phyloP scores from a whole-genome alignment of 495 filamentous ascomycete genomes.

The Aspergillus leporis region DNA sequence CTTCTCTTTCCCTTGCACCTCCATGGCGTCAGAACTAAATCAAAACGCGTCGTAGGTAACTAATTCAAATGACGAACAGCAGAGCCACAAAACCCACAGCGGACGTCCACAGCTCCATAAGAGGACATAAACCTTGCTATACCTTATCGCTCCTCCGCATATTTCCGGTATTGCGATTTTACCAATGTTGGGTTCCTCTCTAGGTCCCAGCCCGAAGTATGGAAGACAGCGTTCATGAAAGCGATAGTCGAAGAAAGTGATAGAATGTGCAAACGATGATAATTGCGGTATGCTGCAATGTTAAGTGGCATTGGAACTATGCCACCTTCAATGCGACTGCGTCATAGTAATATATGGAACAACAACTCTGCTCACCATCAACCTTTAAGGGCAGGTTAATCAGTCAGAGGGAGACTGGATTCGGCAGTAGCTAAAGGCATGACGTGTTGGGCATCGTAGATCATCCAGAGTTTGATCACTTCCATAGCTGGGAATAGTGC shows the following conservation, averaged over 20 bases:
- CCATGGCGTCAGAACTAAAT: background rate
- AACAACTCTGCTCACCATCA: background rate
- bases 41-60: background rate
- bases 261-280: background rate
- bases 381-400: background rate
- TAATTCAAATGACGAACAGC: background rate
- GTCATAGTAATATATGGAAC: background rate
- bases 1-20: background rate
- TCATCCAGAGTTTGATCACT: background rate
- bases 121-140: background rate
- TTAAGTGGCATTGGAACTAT: background rate
- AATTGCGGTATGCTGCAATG: background rate
- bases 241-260: background rate
- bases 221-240: background rate
- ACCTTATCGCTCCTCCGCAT: background rate
- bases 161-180: conserved; percentile 12
- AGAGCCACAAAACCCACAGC: background rate
- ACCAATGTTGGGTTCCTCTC: conserved; percentile 25
- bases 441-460: conserved; percentile 7
- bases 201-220: conserved; percentile 24
- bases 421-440: conserved; percentile 1
- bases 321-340: background rate
- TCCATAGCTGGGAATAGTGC: conserved; percentile 16
- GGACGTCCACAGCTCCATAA: background rate
- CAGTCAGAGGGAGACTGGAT: background rate